Percentiles rank a stretch among this genome's conserved stretches.
These are phyloP conservation scores for Pugionium dolabratum DNA, from an alignment of 345 rosid species.

Conservation along the genomic window DNA sequence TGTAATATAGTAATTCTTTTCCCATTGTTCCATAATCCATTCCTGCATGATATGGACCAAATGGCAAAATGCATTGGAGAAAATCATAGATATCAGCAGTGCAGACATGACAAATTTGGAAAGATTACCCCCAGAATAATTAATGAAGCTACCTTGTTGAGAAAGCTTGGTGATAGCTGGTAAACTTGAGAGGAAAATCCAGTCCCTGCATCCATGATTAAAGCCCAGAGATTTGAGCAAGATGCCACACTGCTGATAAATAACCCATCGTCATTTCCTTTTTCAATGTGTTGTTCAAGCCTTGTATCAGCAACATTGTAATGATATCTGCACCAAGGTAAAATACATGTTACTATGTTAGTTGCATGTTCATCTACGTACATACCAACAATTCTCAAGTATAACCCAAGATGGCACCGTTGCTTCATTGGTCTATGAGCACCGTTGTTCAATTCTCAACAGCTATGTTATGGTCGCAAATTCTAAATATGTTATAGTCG, in stretches of 20 bases:
- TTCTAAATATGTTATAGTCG: too few relatives aligned
- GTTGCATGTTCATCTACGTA: conserved; percentile 4
- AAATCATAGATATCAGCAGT: conserved; percentile 5
- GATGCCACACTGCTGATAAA: conserved; percentile 92
- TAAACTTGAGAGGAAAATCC: conserved; percentile 81
- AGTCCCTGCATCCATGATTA: conserved; percentile 97
- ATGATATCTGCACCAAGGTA: conserved; percentile 65
- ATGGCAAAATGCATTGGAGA: conserved; percentile 16
- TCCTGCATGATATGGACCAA: conserved; percentile 49
- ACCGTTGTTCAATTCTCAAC: too few relatives aligned
- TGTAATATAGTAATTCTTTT: conserved; percentile 87
- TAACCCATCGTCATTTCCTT: conserved; percentile 88
- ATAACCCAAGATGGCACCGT: conserved; percentile 50
- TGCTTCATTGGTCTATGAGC: conserved; percentile 98
- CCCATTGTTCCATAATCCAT: conserved; percentile 99
- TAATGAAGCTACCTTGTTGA: conserved; percentile 69
- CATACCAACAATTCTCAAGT: conserved; percentile 15
- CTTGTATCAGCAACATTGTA: conserved; percentile 85
- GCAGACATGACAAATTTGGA: conserved; percentile 21
- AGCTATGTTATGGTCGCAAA: too few relatives aligned
- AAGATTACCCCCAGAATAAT: conserved; percentile 14
- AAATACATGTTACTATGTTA: conserved; percentile 29
- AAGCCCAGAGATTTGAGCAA: conserved; percentile 89
- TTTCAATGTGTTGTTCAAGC: conserved; percentile 78
- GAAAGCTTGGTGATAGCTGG: conserved; percentile 75